phyloP scores from a whole-genome alignment of 495 filamentous ascomycete species.

The Evansstolkia leycettana region DNA sequence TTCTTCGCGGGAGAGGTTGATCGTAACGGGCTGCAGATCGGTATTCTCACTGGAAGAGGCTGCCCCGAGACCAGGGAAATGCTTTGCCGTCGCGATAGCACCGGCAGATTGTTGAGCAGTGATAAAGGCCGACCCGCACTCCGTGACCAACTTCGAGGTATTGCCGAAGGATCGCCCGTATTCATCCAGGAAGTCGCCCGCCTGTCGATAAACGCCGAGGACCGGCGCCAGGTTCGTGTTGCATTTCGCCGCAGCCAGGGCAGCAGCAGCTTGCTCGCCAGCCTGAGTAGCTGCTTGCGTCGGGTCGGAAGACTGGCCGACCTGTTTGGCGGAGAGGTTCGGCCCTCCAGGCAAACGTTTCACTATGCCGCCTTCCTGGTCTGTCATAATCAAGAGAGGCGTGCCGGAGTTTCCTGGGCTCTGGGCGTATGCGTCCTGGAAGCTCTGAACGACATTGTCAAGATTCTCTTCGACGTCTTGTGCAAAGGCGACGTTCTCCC shows the following conservation, averaged over 20 bases:
- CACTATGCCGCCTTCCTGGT: slow-evolving; percentile 24
- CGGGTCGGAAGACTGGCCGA: slow-evolving; percentile 13
- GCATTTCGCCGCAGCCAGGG: slow-evolving; percentile 9
- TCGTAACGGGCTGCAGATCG: slow-evolving; percentile 18
- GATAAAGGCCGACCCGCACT: slow-evolving; percentile 16
- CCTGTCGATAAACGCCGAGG: slow-evolving; percentile 16
- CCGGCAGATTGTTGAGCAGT: slow-evolving; percentile 16
- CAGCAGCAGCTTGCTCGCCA: slow-evolving; percentile 13
- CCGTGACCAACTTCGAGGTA: slow-evolving; percentile 10
- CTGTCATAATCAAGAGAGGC: slow-evolving; percentile 24
- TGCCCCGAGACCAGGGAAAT: slow-evolving; percentile 20
- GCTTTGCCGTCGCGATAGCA: slow-evolving; percentile 23
- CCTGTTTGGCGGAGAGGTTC: slow-evolving; percentile 14
- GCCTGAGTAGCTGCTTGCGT: slow-evolving; percentile 12
- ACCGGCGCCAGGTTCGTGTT: slow-evolving; percentile 24
- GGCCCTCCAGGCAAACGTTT: slow-evolving; percentile 21
- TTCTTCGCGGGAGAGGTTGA: slow-evolving; percentile 11
- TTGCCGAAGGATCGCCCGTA: slow-evolving; percentile 19
- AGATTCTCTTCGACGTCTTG: slow-evolving; percentile 17
- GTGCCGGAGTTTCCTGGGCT: slow-evolving; percentile 11
- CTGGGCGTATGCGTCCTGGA: slow-evolving; percentile 16
- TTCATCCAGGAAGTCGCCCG: slow-evolving; percentile 18
- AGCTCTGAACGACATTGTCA: slow-evolving; percentile 6
- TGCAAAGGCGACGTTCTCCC: slow-evolving; percentile 22
- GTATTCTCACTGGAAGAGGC: slow-evolving; percentile 15